Base-by-base conservation (phyloP, 768 basidiomycete species). In the Lepiota venenata region DNA sequence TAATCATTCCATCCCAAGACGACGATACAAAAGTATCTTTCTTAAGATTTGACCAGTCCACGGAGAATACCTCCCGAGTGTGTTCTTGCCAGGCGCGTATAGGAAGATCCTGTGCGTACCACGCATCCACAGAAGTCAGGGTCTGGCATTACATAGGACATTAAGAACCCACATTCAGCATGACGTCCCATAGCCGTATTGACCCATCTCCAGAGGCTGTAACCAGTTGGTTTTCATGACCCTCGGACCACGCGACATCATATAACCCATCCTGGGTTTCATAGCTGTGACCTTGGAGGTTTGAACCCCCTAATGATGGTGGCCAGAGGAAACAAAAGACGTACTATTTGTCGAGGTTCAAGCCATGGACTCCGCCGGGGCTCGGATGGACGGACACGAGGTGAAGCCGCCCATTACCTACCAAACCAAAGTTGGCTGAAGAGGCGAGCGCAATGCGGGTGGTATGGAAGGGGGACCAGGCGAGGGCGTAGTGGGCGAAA, bases 41-140 rank as follows among this genome's bases (percentile, higher is more conserved):
- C 62, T 87, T 84, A 57, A 95, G 69, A 70, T 97, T 98, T 58
- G 88, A 93, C 95, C 96, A 98, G 68, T 98, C 92, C 4, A 98
- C 83, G 10, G 88, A 88, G 74, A 91, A 94, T 6, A 94, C 92
- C 67, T 98, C 96, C 47, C 87, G 83, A 11, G 86, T 83, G 69
- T 98, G 96, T 69, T 98, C 96, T 62, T 92, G 88, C 95, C 96
- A 98, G 46, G 82, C 83, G 57, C 85, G 84, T 60, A 98, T 88
- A 1, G 96, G 95, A 50, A 87, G 81, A 61, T 93, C 88, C 93
- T 98, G 71, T 6, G 58, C 41, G 27, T 38, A 16, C 2, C 10
- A 55, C 16, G 50, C 42, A 25, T 25, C 25, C 25, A 25, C 25
- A 21, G 40, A n/a, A 11, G 14, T 22, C 22, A 35, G 10, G 36